Evolutionary conservation across 495 filamentous ascomycete species (phyloP).

Genomic region (Evernia prunastri): DNA sequence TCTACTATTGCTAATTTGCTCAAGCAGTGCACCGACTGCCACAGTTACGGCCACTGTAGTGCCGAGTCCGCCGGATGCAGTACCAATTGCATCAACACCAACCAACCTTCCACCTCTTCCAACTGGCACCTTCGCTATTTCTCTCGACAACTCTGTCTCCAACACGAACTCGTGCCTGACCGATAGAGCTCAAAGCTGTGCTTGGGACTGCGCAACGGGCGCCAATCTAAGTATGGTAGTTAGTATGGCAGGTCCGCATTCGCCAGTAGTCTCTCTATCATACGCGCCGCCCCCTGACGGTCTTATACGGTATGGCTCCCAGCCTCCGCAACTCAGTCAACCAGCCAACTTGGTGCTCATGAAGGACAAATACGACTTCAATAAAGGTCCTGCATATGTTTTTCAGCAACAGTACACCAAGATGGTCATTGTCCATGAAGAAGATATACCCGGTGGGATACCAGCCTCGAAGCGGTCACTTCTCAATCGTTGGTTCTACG

Average conservation of each 20-base stretch:
- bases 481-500: conserved; percentile 31
- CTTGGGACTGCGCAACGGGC: conserved; percentile 61
- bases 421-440: conserved; percentile 63
- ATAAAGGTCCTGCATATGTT: conserved; percentile 67
- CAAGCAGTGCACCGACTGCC: conserved; percentile 24
- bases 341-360: conserved; percentile 53
- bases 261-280: conserved; percentile 28
- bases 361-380: conserved; percentile 53
- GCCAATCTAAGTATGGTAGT: conserved; percentile 40
- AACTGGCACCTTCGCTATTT: conserved; percentile 57
- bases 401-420: conserved; percentile 71
- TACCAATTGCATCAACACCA: conserved; percentile 52
- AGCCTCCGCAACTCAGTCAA: conserved; percentile 52
- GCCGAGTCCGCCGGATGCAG: conserved; percentile 57
- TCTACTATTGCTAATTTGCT: conserved; percentile 17
- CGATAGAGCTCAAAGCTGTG: conserved; percentile 48
- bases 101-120: conserved; percentile 53
- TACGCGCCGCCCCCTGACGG: conserved; percentile 32
- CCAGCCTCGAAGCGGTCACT: conserved; percentile 20
- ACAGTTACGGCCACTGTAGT: conserved; percentile 46
- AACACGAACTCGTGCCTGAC: conserved; percentile 61
- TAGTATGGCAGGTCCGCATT: conserved; percentile 25
- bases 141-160: conserved; percentile 48
- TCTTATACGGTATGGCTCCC: conserved; percentile 62
- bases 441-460: conserved; percentile 27